A percentile compares a stretch with the other conserved stretches of the same genome.
Evolutionary conservation across 2,329 filamentous ascomycete species (phyloP).

Genomic region (Celoporthe dispersa): DNA sequence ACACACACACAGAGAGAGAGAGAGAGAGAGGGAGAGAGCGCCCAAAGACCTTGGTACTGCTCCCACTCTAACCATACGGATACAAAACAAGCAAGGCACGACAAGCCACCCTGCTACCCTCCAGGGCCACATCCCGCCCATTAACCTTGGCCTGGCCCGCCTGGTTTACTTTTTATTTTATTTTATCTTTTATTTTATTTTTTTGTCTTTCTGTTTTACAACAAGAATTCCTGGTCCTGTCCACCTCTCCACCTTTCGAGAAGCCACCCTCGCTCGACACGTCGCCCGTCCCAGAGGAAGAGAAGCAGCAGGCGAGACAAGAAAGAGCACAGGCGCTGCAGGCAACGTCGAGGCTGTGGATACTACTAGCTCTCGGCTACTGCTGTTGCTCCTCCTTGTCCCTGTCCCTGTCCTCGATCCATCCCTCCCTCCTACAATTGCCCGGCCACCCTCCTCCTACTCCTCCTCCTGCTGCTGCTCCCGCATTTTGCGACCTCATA

Average conservation of each 20-base stretch:
- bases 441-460: background rate
- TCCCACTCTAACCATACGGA: background rate
- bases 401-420: background rate
- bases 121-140: background rate
- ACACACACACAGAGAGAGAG: too few species aligned
- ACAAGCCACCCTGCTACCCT: background rate
- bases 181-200: background rate
- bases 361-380: slow-evolving; percentile 8
- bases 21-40: too few species aligned
- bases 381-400: slow-evolving; percentile 7
- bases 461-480: background rate
- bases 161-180: background rate
- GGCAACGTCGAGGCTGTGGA: slow-evolving; percentile 20
- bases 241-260: background rate
- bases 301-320: background rate
- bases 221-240: background rate
- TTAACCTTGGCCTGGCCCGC: background rate
- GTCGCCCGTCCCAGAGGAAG: background rate
- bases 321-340: slow-evolving; percentile 19
- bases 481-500: background rate
- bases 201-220: background rate
- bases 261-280: background rate
- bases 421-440: slow-evolving; percentile 11
- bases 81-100: slow-evolving; percentile 4
- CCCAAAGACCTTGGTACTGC: background rate